Percentiles rank a stretch among this genome's conserved stretches.
Conservation (phyloP, 495 filamentous ascomycete genomes). For the Evernia prunastri region DNA sequence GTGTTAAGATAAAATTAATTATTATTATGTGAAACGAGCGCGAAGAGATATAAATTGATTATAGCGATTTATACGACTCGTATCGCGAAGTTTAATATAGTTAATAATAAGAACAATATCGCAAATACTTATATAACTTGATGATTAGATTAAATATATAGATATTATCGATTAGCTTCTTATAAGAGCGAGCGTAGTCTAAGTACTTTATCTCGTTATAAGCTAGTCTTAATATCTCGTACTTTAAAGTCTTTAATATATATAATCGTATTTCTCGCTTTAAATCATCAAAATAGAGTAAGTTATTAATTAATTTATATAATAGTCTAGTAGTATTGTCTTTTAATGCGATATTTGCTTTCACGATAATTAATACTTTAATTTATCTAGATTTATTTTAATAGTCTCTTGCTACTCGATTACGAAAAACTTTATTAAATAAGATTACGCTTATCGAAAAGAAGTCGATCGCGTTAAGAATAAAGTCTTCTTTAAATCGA, state of each 20-base stretch:
- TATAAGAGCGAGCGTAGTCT: neutral
- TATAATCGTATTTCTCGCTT: neutral
- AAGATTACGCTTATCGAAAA: neutral
- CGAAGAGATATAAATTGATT: neutral
- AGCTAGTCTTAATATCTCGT: neutral
- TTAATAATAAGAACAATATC: neutral
- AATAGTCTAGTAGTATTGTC: neutral
- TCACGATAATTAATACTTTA: neutral
- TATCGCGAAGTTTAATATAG: neutral
- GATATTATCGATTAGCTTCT: neutral
- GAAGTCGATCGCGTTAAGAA: neutral
- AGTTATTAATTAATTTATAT: neutral
- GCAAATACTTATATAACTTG: neutral
- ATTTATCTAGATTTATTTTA: neutral
- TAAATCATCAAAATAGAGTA: neutral
- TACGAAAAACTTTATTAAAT: neutral
- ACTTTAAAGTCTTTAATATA: neutral
- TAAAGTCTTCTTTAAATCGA: neutral
- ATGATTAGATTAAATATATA: neutral
- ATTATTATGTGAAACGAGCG: constrained; percentile 1
- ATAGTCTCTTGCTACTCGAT: neutral
- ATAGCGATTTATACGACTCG: neutral
- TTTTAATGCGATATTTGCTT: neutral
- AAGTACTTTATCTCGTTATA: neutral
- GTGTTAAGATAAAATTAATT: neutral